These are phyloP conservation scores for Endocarpon pusillum DNA, from an alignment of 495 filamentous ascomycete genomes.

Conservation along the genomic window DNA sequence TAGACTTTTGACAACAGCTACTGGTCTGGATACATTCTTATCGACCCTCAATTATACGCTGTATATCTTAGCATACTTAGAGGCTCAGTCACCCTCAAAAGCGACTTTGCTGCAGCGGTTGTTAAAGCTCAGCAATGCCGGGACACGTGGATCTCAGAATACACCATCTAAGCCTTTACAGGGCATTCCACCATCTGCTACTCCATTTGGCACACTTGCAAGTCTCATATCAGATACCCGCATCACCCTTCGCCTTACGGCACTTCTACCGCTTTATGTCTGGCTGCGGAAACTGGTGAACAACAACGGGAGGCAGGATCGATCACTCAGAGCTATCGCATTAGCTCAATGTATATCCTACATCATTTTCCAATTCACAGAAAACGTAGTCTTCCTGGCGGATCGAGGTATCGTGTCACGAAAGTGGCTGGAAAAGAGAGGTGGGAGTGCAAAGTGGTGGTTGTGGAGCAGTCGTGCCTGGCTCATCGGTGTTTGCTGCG, in stretches of 20 bases:
- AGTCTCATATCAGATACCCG: constrained; percentile 49
- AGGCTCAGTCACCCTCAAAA: background rate
- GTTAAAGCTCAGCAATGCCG: too few species aligned
- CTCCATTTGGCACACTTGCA: constrained; percentile 33
- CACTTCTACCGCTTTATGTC: constrained; percentile 56
- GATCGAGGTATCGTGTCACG: constrained; percentile 31
- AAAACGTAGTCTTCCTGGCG: constrained; percentile 70
- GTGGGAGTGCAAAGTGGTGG: background rate
- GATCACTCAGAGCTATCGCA: constrained; percentile 31
- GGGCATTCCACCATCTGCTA: constrained; percentile 8
- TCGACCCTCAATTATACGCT: background rate
- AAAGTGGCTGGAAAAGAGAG: background rate
- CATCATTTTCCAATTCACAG: constrained; percentile 55
- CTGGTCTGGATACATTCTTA: background rate
- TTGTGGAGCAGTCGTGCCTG: background rate
- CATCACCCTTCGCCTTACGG: constrained; percentile 64
- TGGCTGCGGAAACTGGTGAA: constrained; percentile 39
- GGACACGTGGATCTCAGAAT: too few species aligned
- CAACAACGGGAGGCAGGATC: constrained; percentile 14
- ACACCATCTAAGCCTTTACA: background rate
- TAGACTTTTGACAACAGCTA: background rate
- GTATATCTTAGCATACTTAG: background rate
- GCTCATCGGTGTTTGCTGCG: background rate
- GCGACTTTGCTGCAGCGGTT: background rate
- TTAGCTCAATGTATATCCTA: constrained; percentile 51